Conservation (phyloP, 2,329 filamentous ascomycete species). For the Raffaelea ambrosiae region DNA sequence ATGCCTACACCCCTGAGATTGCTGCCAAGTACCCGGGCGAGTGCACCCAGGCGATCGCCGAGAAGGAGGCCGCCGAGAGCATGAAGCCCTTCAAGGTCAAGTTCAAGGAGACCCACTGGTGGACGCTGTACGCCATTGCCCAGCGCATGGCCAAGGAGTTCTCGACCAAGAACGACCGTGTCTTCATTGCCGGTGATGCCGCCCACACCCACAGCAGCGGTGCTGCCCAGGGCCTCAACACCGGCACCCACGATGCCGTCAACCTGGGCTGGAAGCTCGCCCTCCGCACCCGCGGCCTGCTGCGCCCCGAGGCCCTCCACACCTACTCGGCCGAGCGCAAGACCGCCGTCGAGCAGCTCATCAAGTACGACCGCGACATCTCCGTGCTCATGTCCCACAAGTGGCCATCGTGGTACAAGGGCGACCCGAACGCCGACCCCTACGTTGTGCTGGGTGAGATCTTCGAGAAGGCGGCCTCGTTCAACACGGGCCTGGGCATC, state of each 20-base stretch:
- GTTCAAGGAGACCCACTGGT: conserved; percentile 42
- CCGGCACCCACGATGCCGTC: conserved; percentile 47
- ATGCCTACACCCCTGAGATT: conserved; percentile 35
- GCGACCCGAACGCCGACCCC: conserved; percentile 28
- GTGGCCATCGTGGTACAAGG: conserved; percentile 27
- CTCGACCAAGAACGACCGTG: conserved; percentile 39
- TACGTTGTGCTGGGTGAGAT: conserved; percentile 43
- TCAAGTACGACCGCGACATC: conserved; percentile 27
- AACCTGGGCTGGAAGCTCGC: conserved; percentile 39
- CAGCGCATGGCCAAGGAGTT: conserved; percentile 52
- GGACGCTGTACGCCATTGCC: conserved; percentile 41
- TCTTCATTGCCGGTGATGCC: conserved; percentile 40
- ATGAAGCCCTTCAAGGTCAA: conserved; percentile 31
- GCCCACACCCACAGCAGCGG: conserved; percentile 52
- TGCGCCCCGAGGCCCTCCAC: conserved; percentile 18
- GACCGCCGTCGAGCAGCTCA: conserved; percentile 27
- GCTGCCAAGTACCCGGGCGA: conserved; percentile 24
- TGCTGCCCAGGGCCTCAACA: conserved; percentile 53
- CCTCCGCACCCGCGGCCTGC: conserved; percentile 15
- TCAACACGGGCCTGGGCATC: conserved; percentile 54
- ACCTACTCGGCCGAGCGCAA: conserved; percentile 31
- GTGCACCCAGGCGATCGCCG: conserved; percentile 41
- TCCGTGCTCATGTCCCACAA: conserved; percentile 28
- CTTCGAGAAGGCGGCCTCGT: conserved; percentile 49
- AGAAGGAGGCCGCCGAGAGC: conserved; percentile 35